A percentile compares a stretch with the other conserved stretches of the same genome.
Conservation (phyloP, 1,139 yeast genomes). For the Blastobotrys serpentis region DNA sequence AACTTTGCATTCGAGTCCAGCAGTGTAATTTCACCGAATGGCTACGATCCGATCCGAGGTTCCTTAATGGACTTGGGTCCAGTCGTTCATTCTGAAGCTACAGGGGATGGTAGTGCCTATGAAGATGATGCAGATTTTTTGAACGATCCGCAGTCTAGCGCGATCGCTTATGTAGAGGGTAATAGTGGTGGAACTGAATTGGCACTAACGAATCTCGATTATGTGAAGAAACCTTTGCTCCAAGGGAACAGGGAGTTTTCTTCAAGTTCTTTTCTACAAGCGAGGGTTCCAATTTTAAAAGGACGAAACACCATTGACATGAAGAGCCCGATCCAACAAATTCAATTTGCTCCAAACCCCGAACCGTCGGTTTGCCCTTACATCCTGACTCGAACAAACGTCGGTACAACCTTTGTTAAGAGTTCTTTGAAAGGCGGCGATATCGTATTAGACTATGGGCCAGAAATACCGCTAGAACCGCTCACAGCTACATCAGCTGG, state of each 20-base stretch:
- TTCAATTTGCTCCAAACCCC: constrained; percentile 22
- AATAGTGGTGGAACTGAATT: constrained; percentile 15
- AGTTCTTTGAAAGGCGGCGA: constrained; percentile 4
- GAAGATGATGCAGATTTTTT: constrained; percentile 8
- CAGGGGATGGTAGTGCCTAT: background rate
- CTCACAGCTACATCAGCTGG: constrained; percentile 4
- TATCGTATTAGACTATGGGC: background rate
- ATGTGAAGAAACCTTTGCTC: background rate
- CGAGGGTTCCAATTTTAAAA: constrained; percentile 12
- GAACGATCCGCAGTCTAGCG: constrained; percentile 2
- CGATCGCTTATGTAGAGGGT: constrained; percentile 19
- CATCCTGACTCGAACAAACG: constrained; percentile 21
- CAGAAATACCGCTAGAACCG: constrained; percentile 10
- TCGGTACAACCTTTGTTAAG: constrained; percentile 18
- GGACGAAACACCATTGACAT: constrained; percentile 16
- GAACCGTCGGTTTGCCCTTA: constrained; percentile 22
- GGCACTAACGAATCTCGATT: constrained; percentile 10
- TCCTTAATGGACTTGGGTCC: constrained; percentile 20
- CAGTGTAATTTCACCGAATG: constrained; percentile 16
- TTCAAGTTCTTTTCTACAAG: background rate
- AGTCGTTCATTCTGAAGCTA: background rate
- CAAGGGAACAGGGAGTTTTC: constrained; percentile 4
- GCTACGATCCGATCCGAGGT: constrained; percentile 27
- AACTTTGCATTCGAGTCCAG: constrained; percentile 20
- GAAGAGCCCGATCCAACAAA: constrained; percentile 21